A percentile compares a stretch with the other conserved stretches of the same genome.
Evolutionary conservation across 169 alveolate genomes (phyloP).

Genomic region (Eimeria tenella): DNA sequence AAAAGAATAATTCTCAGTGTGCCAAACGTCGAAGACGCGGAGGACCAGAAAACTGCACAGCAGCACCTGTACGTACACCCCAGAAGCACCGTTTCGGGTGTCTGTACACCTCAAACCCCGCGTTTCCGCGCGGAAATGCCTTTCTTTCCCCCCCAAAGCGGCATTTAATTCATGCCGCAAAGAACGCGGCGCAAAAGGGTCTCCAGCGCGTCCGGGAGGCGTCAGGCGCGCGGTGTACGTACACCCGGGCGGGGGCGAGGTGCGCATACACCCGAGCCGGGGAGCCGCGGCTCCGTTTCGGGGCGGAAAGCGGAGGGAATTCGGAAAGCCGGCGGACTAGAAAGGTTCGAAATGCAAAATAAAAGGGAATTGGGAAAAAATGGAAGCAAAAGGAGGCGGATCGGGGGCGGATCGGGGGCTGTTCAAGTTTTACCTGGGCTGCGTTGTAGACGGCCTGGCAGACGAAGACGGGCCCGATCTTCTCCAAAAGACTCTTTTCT

Average conservation of each 20-base stretch:
- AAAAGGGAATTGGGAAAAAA: neutral
- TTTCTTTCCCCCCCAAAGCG: too few species aligned
- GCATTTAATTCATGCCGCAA: too few species aligned
- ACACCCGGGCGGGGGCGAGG: too few species aligned
- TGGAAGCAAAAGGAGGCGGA: neutral
- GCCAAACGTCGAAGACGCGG: conserved; percentile 38
- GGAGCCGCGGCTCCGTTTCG: too few species aligned
- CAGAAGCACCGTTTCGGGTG: neutral
- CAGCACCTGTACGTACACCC: conserved; percentile 22
- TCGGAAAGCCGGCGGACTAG: neutral
- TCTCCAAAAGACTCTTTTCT: neutral
- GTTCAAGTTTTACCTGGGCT: conserved; percentile 6
- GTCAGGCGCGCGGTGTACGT: too few species aligned
- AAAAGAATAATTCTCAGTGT: conserved; percentile 13
- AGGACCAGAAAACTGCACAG: neutral
- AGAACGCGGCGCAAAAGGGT: too few species aligned
- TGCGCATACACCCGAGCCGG: too few species aligned
- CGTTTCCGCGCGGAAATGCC: too few species aligned
- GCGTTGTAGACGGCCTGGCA: conserved; percentile 14
- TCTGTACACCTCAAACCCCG: too few species aligned
- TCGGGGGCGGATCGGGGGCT: too few species aligned
- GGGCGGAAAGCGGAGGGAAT: neutral
- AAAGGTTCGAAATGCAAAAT: neutral
- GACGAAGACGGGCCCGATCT: conserved; percentile 39
- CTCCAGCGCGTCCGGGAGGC: too few species aligned